phyloP scores from a whole-genome alignment of 1,284 basidiomycete species.

The Cryptococcus wingfieldii region DNA sequence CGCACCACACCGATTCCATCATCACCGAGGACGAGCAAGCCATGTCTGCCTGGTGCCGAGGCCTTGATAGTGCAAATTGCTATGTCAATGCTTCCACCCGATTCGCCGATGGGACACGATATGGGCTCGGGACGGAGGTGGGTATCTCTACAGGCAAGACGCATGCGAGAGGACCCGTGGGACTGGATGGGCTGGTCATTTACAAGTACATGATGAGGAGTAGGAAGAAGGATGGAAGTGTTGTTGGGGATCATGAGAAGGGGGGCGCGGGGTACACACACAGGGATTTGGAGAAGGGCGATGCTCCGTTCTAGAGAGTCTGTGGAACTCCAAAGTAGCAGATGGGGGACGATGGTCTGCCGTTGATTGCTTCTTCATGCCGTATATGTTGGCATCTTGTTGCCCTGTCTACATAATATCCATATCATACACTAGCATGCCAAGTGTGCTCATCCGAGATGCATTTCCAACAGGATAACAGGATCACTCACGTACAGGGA shows the following conservation, averaged over 20 bases:
- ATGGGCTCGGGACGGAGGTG: conserved; percentile 96
- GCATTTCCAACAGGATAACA: too few species aligned
- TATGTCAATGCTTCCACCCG: conserved; percentile 93
- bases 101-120: conserved; percentile 95
- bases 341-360: too few species aligned
- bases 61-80: conserved; percentile 86
- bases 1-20: conserved; percentile 93
- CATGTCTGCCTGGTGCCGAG: conserved; percentile 73
- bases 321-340: too few species aligned
- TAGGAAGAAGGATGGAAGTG: conserved; percentile 64
- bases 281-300: conserved; percentile 42
- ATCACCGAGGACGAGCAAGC: conserved; percentile 71
- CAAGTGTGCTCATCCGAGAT: too few species aligned
- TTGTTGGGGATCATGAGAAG: conserved; percentile 68
- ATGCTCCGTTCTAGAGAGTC: conserved; percentile 31
- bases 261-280: conserved; percentile 66
- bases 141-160: conserved; percentile 96
- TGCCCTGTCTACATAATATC: too few species aligned
- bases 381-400: too few species aligned
- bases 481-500: too few species aligned
- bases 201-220: conserved; percentile 91
- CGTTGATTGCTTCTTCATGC: too few species aligned
- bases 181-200: conserved; percentile 87
- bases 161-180: conserved; percentile 94
- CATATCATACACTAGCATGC: too few species aligned